Evolutionary conservation across 805 yeast genomes (phyloP).

Genomic region (Grigorovia yakushimaensis): DNA sequence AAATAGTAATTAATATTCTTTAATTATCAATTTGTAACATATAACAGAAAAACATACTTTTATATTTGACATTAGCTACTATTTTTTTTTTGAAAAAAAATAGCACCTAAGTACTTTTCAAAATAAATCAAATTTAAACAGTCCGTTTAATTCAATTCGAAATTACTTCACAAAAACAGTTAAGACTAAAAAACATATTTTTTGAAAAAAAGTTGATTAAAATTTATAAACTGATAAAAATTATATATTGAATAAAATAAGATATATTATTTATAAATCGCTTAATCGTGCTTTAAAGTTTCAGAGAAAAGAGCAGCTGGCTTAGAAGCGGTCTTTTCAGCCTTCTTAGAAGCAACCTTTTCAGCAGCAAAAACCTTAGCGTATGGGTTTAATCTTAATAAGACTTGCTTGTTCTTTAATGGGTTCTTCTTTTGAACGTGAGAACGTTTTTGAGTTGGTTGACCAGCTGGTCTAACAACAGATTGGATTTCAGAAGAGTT

Average conservation of each 20-base stretch:
- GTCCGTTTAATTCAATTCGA: too few relatives aligned
- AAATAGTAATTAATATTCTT: background rate
- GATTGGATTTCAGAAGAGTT: constrained; percentile 99
- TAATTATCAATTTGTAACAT: background rate
- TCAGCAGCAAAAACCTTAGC: constrained; percentile 93
- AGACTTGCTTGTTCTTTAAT: constrained; percentile 97
- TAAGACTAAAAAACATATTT: too few relatives aligned
- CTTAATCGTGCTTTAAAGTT: constrained; percentile 55
- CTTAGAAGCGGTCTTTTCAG: constrained; percentile 52
- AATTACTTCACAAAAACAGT: too few relatives aligned
- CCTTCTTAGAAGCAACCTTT: constrained; percentile 81
- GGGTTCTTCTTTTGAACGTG: constrained; percentile 98
- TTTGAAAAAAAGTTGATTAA: background rate
- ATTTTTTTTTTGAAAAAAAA: too few relatives aligned
- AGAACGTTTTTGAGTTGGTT: constrained; percentile 83
- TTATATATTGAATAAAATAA: background rate
- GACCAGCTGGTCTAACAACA: constrained; percentile 94
- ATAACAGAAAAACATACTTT: background rate
- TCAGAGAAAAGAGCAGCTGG: constrained; percentile 62
- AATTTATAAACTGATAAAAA: background rate
- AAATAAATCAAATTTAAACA: too few relatives aligned
- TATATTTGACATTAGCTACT: background rate
- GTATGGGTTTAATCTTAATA: constrained; percentile 98
- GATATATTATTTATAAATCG: constrained; percentile 8
- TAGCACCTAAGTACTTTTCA: too few relatives aligned